Evolutionary conservation across 768 basidiomycete genomes (phyloP), one percentile per base, ranked within the genome.

Genomic region (Lactarius deliciosus): DNA sequence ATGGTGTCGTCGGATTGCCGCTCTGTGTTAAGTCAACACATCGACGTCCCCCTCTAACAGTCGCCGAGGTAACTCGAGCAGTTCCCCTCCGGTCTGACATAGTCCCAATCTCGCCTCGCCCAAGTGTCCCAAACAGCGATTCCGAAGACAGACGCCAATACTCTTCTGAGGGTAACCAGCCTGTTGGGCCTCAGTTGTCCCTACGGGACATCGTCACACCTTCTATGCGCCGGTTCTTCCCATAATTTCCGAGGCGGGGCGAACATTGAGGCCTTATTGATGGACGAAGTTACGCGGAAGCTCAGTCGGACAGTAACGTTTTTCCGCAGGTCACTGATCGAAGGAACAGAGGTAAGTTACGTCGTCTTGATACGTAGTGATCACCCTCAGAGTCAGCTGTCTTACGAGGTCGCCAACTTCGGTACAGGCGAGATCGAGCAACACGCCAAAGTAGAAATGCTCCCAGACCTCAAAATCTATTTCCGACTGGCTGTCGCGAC

Each of bases 31-130:
- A 47, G 9, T 47, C 47, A 22, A 47, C n/a, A 47, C 22, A 55
- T 68, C 65, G 65, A 60, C 80, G 79, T 85, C 83, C 74, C 79
- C 82, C 68, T 76, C 81, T 70, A 79, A 81, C 60, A 86, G 82
- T 77, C 85, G 85, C 69, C 83, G 87, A 20, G 77, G 82, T 40
- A 87, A 84, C 15, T 84, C 88, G 61, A 81, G 81, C 72, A 78
- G 79, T 71, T 43, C 32, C 32, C 32, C 5, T 32, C 32, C 5
- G 32, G 32, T 32, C 32, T 32, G 32, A 8, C 32, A 32, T 32
- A 30, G 32, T 32, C 32, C 32, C 32, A 32, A 8, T 32, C 5
- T 32, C 32, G 32, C 32, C 32, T 32, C 6, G 5, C 32, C 8
- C 32, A 8, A 0, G 32, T 32, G 32, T 7, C 8, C 32, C 32